Evolutionary conservation across 306 rosid species (phyloP), one percentile per base, ranked within the genome.

Genomic region (Lathyrus tuberosus): DNA sequence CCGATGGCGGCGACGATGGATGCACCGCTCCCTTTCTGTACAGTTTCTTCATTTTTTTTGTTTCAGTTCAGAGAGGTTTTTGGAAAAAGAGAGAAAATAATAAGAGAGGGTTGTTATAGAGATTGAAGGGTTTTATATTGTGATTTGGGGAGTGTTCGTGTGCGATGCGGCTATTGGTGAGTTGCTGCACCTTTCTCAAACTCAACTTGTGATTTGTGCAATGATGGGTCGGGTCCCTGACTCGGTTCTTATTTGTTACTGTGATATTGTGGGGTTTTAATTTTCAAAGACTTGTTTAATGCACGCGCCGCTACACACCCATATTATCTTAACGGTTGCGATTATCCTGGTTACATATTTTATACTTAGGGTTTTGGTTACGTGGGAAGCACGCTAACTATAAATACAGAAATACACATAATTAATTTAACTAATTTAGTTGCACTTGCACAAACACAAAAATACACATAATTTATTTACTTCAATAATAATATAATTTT

Each of bases 1-100:
- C 82, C 46, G 96, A 89, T 16, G 97, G 40, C 40, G 40, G 40
- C 10, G 40, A 49, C 8, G 56, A 88, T 7, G 97, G 98, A 61
- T 93, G 98, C 1, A 90, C 95, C 58, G 90, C 73, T n/a, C 92
- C 90, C 51, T 74, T 88, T 12, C 98, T 82, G 79, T 82, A 86
- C 4, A 90, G 87, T 78, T 94, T 94, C 88, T 88, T 90, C 97
- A 93, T 93, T 49, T 62, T 40, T 73, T 0, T 31, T 3, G 69
- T 26, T 64, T 54, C 11, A 16, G n/a, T 40, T 70, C 10, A 52
- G 35, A 6, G 38, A 6, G 6, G 6, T 31, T 31, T 31, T 6
- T 35, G 2, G 26, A 62, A 44, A 62, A 61, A 31, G 20, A 47
- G 38, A 38, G n/a, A 18, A 20, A 17, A 5, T 46, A 18, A 0